Evolutionary conservation across 306 rosid species (phyloP).

Genomic region (Rosa lucieae): DNA sequence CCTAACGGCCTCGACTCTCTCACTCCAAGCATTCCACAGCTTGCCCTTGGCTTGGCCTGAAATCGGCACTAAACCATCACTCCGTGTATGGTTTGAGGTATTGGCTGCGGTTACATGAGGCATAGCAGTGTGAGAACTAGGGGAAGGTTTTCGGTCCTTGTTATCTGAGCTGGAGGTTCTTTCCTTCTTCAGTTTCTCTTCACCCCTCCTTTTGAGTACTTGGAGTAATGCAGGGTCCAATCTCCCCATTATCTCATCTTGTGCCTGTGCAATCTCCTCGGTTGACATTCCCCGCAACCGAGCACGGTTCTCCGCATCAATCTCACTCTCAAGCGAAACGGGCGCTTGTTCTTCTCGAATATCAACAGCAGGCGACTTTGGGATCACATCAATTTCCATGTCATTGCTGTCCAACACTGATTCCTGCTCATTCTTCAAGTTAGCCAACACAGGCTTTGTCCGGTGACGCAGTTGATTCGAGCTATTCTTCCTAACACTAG

Average conservation of each 20-base stretch:
- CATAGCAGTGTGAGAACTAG: slow-evolving; percentile 26
- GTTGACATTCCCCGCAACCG: slow-evolving; percentile 64
- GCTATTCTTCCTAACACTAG: slow-evolving; percentile 9
- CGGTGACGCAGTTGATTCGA: slow-evolving; percentile 25
- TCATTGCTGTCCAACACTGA: slow-evolving; percentile 7
- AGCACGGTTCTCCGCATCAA: slow-evolving; percentile 72
- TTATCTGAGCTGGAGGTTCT: slow-evolving; percentile 32
- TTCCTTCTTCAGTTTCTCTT: slow-evolving; percentile 49
- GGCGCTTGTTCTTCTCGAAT: slow-evolving; percentile 35
- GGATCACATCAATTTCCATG: slow-evolving; percentile 15
- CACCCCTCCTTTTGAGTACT: slow-evolving; percentile 68
- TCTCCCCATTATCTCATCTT: slow-evolving; percentile 73
- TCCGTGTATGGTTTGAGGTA: slow-evolving; percentile 28
- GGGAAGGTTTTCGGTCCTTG: slow-evolving; percentile 29
- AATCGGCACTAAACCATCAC: slow-evolving; percentile 28
- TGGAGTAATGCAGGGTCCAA: slow-evolving; percentile 55
- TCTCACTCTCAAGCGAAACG: slow-evolving; percentile 54
- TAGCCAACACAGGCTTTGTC: slow-evolving; percentile 4
- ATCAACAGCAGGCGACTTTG: slow-evolving; percentile 19
- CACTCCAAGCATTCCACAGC: slow-evolving; percentile 84
- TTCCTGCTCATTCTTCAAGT: slow-evolving; percentile 26
- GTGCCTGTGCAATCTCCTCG: slow-evolving; percentile 74
- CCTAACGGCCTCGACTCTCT: slow-evolving; percentile 75
- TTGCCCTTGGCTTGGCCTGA: slow-evolving; percentile 41
- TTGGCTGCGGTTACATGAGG: slow-evolving; percentile 21